Evolutionary conservation across 805 yeast species (phyloP), one percentile per base, ranked within the genome.

Genomic region (Teunomyces atbi): DNA sequence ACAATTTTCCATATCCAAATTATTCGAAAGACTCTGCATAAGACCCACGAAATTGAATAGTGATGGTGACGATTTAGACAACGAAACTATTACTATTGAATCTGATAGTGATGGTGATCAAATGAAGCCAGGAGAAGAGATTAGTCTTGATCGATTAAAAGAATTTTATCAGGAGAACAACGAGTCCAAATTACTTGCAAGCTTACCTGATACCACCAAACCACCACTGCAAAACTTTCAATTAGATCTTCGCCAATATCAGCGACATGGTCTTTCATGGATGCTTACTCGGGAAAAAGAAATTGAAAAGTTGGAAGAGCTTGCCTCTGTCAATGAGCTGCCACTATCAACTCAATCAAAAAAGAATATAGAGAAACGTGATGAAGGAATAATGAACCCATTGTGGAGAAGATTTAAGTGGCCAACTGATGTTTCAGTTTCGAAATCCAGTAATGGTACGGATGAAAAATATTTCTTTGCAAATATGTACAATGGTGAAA

Each of bases 211-310:
- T 49, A 78, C 86, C 0, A 82, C 82, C 2, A 82, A 79, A 0
- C 74, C 77, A 0, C 73, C 74, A 0, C 15, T 37, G 12, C 56
- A 57, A 1, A 76, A 77, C 45, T 86, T 90, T 56, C 72, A 71
- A 6, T 55, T 91, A 42, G 68, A 69, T 1, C 66, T 92, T 42
- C 71, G 96, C 46, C 78, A 82, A 1, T 92, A 92, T 61, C 98
- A 92, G 64, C 83, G 79, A 50, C 89, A 84, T 56, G 96, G 96
- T 0, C 66, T 89, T 26, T 81, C 91, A 1, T 90, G 97, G 97
- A 84, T 90, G 92, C 65, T 89, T n/a, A 76, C 82, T 27, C 71
- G 92, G 46, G 96, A 90, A 59, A 74, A 78, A 33, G 90, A 84
- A 51, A 65, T 77, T 49, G 76, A 65, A n/a, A 45, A 62, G 11